Base-by-base conservation (phyloP, 345 rosid species). In the Rhizophora mangle region DNA sequence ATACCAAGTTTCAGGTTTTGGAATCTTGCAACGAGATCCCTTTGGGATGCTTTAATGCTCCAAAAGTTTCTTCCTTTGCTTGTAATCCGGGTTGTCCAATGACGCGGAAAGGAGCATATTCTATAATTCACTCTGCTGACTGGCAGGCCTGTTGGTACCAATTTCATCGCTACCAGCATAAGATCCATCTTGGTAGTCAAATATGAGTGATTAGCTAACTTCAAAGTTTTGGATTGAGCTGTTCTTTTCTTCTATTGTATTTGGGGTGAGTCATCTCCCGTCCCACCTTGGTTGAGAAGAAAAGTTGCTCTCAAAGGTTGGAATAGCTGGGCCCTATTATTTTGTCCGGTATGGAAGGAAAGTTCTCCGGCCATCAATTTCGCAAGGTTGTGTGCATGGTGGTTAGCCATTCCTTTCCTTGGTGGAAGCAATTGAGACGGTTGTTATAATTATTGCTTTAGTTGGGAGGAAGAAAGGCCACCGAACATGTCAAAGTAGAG, bases 381-480 rank as follows among this genome's bases (percentile, higher is more conserved):
- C 5, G 22, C 60, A 22, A 32, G 31, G 26, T 7, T 24, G 6
- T 7, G 6, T 5, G 27, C 31, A 32, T 21, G 32, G 6, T 34
- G 26, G 30, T 26, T 57, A 24, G 71, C 11, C 6, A 34, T 32
- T n/a, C 60, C 8, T 66, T 66, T 53, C 13, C 26, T 34, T 5
- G 16, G 49, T 3, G 18, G 49, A 43, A 67, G n/a, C 60, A 6
- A 54, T 18, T 6, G 13, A 5, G 5, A n/a, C 18, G 21, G 11
- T 16, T 11, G 18, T 3, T 30, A 47, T 46, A 26, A 57, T 39
- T 26, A 63, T 68, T 58, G 56, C 56, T 58, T 39, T 58, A 19
- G 56, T 53, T 68, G 71, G 71, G 56, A 20, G 59, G 21, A 47
- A 47, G 36, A 58, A 46, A 43, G 70, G 36, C 70, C 70, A 16